Conservation (phyloP, 345 rosid genomes). For the Sapria himalayana region DNA sequence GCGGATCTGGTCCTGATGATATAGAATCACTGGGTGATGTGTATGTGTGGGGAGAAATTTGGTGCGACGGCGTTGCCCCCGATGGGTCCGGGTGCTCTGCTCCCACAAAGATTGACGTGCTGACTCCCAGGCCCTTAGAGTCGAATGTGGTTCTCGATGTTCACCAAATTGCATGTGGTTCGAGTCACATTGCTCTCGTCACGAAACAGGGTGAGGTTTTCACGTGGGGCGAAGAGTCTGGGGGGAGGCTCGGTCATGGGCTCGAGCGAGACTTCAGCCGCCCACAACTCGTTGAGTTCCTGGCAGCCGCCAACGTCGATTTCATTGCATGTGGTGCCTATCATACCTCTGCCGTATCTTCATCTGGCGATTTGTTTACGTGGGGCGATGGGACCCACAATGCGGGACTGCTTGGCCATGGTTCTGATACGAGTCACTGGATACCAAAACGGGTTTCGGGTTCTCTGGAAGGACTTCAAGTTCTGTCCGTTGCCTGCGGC, state of each 20-base stretch:
- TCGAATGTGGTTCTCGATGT: slow-evolving; percentile 91
- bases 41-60: slow-evolving; percentile 87
- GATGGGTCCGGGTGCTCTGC: slow-evolving; percentile 26
- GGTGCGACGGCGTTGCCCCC: slow-evolving; percentile 37
- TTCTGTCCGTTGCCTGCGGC: slow-evolving; percentile 71
- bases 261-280: slow-evolving; percentile 36
- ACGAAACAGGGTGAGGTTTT: slow-evolving; percentile 94
- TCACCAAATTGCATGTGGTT: slow-evolving; percentile 83
- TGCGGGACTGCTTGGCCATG: slow-evolving; percentile 76
- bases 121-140: slow-evolving; percentile 63
- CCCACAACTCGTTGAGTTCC: slow-evolving; percentile 66
- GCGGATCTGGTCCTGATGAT: slow-evolving; percentile 96
- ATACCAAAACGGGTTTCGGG: slow-evolving; percentile 77
- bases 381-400: slow-evolving; percentile 91
- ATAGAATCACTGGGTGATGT: slow-evolving; percentile 92
- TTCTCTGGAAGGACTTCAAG: slow-evolving; percentile 76
- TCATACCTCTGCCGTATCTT: slow-evolving; percentile 70
- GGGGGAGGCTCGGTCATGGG: slow-evolving; percentile 97
- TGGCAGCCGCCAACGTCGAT: slow-evolving; percentile 61
- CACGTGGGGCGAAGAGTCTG: slow-evolving; percentile 95
- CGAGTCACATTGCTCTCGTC: slow-evolving; percentile 61
- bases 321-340: slow-evolving; percentile 66
- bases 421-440: slow-evolving; percentile 75
- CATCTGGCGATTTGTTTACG: slow-evolving; percentile 56
- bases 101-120: slow-evolving; percentile 30